These are phyloP conservation scores for cucumber (Cucumis sativus) DNA, from an alignment of 306 rosid genomes.

Conservation along the genomic window DNA sequence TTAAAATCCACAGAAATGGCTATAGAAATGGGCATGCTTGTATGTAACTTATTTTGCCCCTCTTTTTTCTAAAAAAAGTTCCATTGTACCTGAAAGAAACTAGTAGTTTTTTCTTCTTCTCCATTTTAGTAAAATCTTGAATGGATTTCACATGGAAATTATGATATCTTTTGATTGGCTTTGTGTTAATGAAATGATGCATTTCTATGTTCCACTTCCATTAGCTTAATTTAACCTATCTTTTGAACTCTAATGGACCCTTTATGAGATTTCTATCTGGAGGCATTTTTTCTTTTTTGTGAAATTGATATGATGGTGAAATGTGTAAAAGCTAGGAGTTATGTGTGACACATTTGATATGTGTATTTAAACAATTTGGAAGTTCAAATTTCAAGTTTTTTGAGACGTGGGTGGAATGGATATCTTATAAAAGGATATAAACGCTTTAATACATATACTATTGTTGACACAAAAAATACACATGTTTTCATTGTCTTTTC, in stretches of 20 bases:
- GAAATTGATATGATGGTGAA: too few species aligned
- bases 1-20: slow-evolving; percentile 7
- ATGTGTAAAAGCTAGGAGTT: too few species aligned
- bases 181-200: background rate
- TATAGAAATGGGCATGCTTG: background rate
- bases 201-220: background rate
- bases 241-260: background rate
- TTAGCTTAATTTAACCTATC: background rate
- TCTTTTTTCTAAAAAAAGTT: background rate
- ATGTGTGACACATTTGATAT: too few species aligned
- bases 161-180: background rate
- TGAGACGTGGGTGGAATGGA: too few species aligned
- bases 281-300: too few species aligned
- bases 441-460: too few species aligned
- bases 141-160: background rate
- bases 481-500: too few species aligned
- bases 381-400: too few species aligned
- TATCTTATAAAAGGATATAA: too few species aligned
- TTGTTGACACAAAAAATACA: too few species aligned
- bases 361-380: too few species aligned
- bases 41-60: background rate
- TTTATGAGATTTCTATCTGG: too few species aligned
- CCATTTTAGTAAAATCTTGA: background rate
- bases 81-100: background rate
- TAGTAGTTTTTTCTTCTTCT: background rate